Conservation (phyloP, 805 yeast genomes). For the Candida boleticola region DNA sequence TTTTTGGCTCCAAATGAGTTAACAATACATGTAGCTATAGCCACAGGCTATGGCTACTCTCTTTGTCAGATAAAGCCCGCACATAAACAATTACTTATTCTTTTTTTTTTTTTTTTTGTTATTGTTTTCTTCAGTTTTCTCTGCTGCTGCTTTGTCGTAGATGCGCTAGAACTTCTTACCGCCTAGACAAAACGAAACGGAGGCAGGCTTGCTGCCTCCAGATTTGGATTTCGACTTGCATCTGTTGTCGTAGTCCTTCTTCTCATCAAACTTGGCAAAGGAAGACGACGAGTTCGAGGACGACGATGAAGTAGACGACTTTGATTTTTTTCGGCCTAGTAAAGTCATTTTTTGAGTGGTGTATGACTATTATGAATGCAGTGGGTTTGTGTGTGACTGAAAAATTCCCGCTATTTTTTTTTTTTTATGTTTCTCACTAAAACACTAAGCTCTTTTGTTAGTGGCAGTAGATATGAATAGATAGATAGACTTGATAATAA, state of each 20-base stretch:
- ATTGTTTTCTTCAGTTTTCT: not conserved
- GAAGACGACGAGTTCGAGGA: slow-evolving; percentile 13
- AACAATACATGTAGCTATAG: too few species aligned
- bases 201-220: slow-evolving; percentile 22
- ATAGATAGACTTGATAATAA: too few species aligned
- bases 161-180: slow-evolving; percentile 16
- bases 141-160: not conserved
- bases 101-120: not conserved
- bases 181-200: slow-evolving; percentile 40
- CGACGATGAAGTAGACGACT: slow-evolving; percentile 19
- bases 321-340: slow-evolving; percentile 19
- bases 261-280: slow-evolving; percentile 42
- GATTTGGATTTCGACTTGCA: slow-evolving; percentile 29
- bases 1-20: too few species aligned
- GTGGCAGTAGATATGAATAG: too few species aligned
- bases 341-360: slow-evolving; percentile 13
- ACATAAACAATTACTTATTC: too few species aligned
- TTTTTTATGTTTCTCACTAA: too few species aligned
- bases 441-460: too few species aligned
- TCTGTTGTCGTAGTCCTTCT: slow-evolving; percentile 43
- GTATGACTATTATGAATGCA: too few species aligned
- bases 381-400: too few species aligned
- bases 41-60: too few species aligned
- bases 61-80: too few species aligned
- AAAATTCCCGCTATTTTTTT: too few species aligned